Evolutionary conservation across 2,329 filamentous ascomycete species (phyloP).

Genomic region (Botrytis paeoniae): DNA sequence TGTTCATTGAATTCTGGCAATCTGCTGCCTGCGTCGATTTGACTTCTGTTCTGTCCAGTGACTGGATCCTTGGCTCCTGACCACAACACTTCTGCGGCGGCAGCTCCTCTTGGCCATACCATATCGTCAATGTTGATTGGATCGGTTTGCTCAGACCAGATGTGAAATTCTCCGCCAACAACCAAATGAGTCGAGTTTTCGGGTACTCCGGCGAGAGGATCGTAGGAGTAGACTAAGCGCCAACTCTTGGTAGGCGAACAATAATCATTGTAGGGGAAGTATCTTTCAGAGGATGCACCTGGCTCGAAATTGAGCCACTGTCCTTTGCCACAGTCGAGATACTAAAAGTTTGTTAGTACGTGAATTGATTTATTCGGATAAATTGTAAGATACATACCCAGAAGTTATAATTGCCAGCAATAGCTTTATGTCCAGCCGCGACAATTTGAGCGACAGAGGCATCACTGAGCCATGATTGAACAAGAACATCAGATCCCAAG

Average conservation of each 20-base stretch:
- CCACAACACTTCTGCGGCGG: conserved; percentile 79
- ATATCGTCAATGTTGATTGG: conserved; percentile 69
- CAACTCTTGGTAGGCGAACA: conserved; percentile 78
- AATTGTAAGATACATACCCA: conserved; percentile 53
- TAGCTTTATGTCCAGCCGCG: conserved; percentile 63
- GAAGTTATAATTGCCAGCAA: conserved; percentile 73
- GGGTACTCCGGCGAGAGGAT: conserved; percentile 65
- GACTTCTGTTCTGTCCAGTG: conserved; percentile 65
- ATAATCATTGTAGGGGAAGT: conserved; percentile 76
- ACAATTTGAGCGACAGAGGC: conserved; percentile 58
- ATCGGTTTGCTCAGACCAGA: conserved; percentile 83
- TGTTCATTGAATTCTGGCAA: conserved; percentile 75
- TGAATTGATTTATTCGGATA: not conserved
- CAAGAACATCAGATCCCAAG: conserved; percentile 65
- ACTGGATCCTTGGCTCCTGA: conserved; percentile 62
- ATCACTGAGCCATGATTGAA: conserved; percentile 75
- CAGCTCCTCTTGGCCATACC: conserved; percentile 74
- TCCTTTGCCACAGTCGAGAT: conserved; percentile 79
- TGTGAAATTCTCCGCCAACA: conserved; percentile 75
- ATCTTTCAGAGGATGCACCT: conserved; percentile 48
- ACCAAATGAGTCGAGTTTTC: conserved; percentile 62
- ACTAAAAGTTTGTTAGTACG: conserved; percentile 46
- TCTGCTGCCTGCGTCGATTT: conserved; percentile 65
- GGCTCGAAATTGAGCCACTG: conserved; percentile 72
- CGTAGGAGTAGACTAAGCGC: conserved; percentile 76